Evolutionary conservation across 2,329 filamentous ascomycete species (phyloP).

Genomic region (Parascedosporium putredinis): DNA sequence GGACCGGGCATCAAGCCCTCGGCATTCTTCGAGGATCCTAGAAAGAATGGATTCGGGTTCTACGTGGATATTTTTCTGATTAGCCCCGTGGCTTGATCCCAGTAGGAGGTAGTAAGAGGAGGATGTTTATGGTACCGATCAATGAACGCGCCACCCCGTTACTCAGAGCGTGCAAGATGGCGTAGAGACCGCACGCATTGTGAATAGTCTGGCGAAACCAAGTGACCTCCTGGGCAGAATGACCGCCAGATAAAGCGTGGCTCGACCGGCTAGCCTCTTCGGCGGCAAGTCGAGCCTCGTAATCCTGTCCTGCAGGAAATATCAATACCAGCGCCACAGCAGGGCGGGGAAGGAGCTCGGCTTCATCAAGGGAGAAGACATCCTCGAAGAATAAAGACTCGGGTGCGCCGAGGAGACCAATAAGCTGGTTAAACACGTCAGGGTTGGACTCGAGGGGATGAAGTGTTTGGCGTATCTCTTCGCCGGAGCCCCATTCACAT

Average conservation of each 20-base stretch:
- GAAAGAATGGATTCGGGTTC: background rate
- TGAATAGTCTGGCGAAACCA: conserved; percentile 84
- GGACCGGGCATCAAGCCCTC: conserved; percentile 15
- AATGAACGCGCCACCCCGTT: conserved; percentile 54
- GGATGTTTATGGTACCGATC: conserved; percentile 24
- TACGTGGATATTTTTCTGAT: background rate
- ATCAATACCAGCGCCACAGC: conserved; percentile 70
- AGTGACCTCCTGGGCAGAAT: conserved; percentile 50
- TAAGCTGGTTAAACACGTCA: conserved; percentile 64
- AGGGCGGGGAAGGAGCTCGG: conserved; percentile 67
- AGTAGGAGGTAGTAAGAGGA: background rate
- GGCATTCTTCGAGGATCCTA: background rate
- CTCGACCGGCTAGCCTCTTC: conserved; percentile 14
- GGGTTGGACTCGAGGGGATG: conserved; percentile 53
- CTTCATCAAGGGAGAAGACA: conserved; percentile 71
- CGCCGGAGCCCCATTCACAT: background rate
- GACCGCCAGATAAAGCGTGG: conserved; percentile 23
- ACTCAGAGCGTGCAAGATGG: conserved; percentile 59
- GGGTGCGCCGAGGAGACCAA: conserved; percentile 62
- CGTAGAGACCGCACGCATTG: conserved; percentile 74
- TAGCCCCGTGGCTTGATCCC: background rate
- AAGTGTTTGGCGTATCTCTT: conserved; percentile 19
- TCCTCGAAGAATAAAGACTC: conserved; percentile 63
- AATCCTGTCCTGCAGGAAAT: conserved; percentile 49
- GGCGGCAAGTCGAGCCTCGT: conserved; percentile 24